These are phyloP conservation scores for Tolypocladium nubicola DNA, from an alignment of 2,329 filamentous ascomycete genomes.

Conservation along the genomic window DNA sequence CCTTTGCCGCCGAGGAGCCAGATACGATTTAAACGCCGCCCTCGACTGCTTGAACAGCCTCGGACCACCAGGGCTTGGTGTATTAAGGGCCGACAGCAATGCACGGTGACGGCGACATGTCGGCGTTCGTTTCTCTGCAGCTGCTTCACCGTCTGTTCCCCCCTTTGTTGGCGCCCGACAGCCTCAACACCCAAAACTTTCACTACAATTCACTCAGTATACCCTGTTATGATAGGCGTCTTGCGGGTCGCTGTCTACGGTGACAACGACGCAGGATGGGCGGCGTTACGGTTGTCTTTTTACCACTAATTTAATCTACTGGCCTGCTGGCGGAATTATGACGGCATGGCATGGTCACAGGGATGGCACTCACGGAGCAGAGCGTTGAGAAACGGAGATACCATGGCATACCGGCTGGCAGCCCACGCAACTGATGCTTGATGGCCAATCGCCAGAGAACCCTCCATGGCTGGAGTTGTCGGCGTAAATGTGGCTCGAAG, in stretches of 20 bases:
- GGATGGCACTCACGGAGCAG: background rate
- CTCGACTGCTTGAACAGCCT: background rate
- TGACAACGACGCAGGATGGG: background rate
- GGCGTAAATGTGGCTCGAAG: background rate
- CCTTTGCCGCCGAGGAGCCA: background rate
- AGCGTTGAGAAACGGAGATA: conserved; percentile 1
- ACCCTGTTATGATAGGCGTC: background rate
- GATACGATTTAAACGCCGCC: background rate
- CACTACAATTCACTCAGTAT: background rate
- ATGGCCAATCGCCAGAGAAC: background rate
- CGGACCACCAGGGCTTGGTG: background rate
- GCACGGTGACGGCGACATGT: background rate
- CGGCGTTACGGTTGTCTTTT: background rate
- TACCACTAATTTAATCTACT: background rate
- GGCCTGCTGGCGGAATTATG: background rate
- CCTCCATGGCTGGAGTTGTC: conserved; percentile 1
- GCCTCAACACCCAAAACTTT: background rate
- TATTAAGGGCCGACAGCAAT: background rate
- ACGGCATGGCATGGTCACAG: background rate
- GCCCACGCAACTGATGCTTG: background rate
- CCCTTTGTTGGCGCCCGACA: background rate
- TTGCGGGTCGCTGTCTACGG: background rate
- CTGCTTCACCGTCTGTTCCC: background rate
- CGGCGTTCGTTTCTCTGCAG: background rate
- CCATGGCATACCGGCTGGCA: background rate